phyloP scores from a whole-genome alignment of 257 asterid genomes.

The Oldenlandia corymbosa region DNA sequence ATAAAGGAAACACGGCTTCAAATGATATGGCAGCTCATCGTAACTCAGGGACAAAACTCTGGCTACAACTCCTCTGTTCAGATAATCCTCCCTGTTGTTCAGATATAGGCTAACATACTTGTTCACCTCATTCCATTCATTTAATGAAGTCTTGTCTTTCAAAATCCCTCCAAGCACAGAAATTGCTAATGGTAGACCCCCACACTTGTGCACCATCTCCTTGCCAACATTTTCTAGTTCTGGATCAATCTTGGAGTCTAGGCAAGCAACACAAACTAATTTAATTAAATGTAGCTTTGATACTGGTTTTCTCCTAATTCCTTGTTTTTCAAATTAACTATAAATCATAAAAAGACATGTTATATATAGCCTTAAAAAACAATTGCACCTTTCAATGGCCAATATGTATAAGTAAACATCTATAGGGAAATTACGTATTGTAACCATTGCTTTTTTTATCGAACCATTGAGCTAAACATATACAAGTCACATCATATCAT shows the following conservation, averaged over 20 bases:
- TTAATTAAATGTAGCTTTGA: too few relatives aligned
- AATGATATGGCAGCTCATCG: slow-evolving; percentile 21
- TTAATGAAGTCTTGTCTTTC: background rate
- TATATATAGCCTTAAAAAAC: too few relatives aligned
- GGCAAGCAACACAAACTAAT: background rate
- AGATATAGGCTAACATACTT: slow-evolving; percentile 1
- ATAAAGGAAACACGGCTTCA: slow-evolving; percentile 23
- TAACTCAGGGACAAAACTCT: slow-evolving; percentile 17
- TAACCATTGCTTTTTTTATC: too few relatives aligned
- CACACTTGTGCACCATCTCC: slow-evolving; percentile 12
- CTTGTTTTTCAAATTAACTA: too few relatives aligned
- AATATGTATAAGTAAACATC: too few relatives aligned
- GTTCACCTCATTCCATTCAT: slow-evolving; percentile 17
- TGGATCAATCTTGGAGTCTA: background rate
- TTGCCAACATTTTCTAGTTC: slow-evolving; percentile 4
- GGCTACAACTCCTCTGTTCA: background rate
- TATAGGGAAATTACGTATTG: too few relatives aligned
- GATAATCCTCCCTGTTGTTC: background rate
- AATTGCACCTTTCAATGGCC: too few relatives aligned
- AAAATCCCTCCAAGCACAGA: slow-evolving; percentile 21
- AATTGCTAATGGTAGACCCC: slow-evolving; percentile 17
- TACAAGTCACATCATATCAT: too few relatives aligned
- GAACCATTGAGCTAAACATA: too few relatives aligned
- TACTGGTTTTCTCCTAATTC: too few relatives aligned
- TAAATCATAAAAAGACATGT: too few relatives aligned